These are phyloP conservation scores for Orbilia oligospora DNA, from an alignment of 2,329 filamentous ascomycete genomes.

Conservation along the genomic window DNA sequence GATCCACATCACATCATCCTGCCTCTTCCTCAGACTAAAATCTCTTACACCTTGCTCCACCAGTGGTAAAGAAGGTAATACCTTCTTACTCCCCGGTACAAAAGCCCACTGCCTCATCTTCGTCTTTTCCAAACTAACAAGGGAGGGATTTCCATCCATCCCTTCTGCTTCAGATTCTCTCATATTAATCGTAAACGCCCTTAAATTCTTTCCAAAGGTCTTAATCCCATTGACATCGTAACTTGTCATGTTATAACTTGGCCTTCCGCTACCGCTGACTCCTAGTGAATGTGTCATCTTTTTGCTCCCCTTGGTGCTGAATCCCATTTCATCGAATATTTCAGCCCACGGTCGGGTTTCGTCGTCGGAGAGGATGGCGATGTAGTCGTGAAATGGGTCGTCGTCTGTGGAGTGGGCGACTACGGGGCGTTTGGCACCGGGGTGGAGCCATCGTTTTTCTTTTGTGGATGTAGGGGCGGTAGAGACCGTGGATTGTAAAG, in stretches of 20 bases:
- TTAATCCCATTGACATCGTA: slow-evolving; percentile 49
- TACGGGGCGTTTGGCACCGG: not conserved
- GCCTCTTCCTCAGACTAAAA: slow-evolving; percentile 5
- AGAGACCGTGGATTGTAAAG: not conserved
- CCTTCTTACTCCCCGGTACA: slow-evolving; percentile 45
- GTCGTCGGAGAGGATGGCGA: slow-evolving; percentile 61
- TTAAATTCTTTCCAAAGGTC: slow-evolving; percentile 43
- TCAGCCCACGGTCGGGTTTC: slow-evolving; percentile 61
- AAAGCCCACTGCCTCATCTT: slow-evolving; percentile 30
- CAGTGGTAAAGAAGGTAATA: slow-evolving; percentile 12
- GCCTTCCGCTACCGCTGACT: slow-evolving; percentile 30
- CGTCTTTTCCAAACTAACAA: slow-evolving; percentile 29
- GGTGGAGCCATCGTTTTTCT: slow-evolving; percentile 5
- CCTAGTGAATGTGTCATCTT: slow-evolving; percentile 63
- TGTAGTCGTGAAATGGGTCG: slow-evolving; percentile 56
- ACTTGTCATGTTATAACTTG: slow-evolving; percentile 38
- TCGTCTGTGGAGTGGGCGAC: not conserved
- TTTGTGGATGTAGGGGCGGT: slow-evolving; percentile 10
- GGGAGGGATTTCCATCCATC: slow-evolving; percentile 25
- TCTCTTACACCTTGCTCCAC: not conserved
- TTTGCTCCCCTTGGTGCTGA: slow-evolving; percentile 11
- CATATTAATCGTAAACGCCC: slow-evolving; percentile 62
- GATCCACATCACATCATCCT: slow-evolving; percentile 26
- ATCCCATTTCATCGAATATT: slow-evolving; percentile 61
- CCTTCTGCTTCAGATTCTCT: slow-evolving; percentile 23